Conservation (phyloP, 2,329 filamentous ascomycete species). For the Ophiocordyceps robertsii region DNA sequence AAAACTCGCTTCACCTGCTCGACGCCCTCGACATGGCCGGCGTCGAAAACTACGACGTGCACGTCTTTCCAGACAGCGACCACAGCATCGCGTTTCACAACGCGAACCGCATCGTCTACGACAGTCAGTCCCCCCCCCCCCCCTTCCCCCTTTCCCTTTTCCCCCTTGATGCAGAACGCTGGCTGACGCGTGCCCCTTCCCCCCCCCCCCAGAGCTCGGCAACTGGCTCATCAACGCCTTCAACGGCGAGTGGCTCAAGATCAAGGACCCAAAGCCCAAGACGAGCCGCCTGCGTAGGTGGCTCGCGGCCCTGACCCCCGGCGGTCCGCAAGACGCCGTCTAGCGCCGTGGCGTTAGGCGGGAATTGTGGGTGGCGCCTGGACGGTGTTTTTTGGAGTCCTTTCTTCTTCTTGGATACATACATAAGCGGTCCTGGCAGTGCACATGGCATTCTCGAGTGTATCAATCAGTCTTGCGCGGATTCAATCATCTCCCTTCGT, state of each 20-base stretch:
- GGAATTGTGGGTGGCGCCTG: too few relatives aligned
- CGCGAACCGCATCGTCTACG: slow-evolving; percentile 80
- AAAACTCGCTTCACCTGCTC: slow-evolving; percentile 78
- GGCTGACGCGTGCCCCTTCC: neutral
- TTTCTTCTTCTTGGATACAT: too few relatives aligned
- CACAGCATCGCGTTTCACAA: slow-evolving; percentile 93
- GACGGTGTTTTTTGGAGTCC: too few relatives aligned
- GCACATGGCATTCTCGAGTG: too few relatives aligned
- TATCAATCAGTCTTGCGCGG: too few relatives aligned
- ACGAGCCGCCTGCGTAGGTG: slow-evolving; percentile 6
- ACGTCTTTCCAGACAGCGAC: slow-evolving; percentile 92
- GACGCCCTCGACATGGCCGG: slow-evolving; percentile 72
- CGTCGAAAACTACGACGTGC: slow-evolving; percentile 90
- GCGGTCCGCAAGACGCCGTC: neutral
- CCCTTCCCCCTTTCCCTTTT: neutral
- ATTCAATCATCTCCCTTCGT: too few relatives aligned
- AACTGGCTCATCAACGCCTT: slow-evolving; percentile 97
- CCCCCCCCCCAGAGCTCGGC: slow-evolving; percentile 45
- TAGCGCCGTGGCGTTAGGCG: too few relatives aligned
- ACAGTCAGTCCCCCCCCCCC: slow-evolving; percentile 48
- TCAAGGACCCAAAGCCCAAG: slow-evolving; percentile 34
- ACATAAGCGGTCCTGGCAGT: too few relatives aligned
- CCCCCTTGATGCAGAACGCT: neutral
- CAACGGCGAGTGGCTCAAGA: slow-evolving; percentile 81
- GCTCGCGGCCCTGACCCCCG: neutral